Evolutionary conservation across 495 filamentous ascomycete species (phyloP), one percentile per base, ranked within the genome.

Genomic region (Pseudotulostoma volvatum): DNA sequence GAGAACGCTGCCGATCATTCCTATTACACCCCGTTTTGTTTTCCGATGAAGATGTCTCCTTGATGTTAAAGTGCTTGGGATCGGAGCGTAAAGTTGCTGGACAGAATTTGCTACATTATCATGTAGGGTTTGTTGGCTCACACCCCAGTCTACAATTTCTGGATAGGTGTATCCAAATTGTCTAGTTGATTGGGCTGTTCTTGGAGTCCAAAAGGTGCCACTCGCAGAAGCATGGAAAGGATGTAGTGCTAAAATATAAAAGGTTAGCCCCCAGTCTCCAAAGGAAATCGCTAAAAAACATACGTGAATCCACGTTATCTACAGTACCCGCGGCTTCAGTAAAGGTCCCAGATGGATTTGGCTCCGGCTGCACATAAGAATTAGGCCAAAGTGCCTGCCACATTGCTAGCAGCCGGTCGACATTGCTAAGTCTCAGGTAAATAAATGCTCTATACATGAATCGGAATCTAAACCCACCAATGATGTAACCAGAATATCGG

Each of bases 161-260:
- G 67, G 66, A 44, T 71, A 71, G 8, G 60, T 64, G 45, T 67
- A 62, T 14, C 66, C 67, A 31, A 67, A 62, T 13, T 31, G 46
- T n/a, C 45, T 45, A 13, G 46, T 42, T 7, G 49, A 44, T 13
- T 56, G 46, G n/a, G 40, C 45, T 2, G 45, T 52, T 9, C 38
- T 36, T 5, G 58, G 52, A n/a, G 36, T 52, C 49, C 53, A 60
- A 20, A 44, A 48, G 33, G 50, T 37, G n/a, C 50, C 31, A 21
- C 61, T 53, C 32, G 36, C 34, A 9, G 33, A 36, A 5, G 46
- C 48, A 36, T 56, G 60, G 44, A 63, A 63, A 7, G 61, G 60
- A 14, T 55, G 31, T 15, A 60, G 48, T 4, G 30, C 23, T 28
- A 28, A 11, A 28, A 28, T 11, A 28, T 28, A 11, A 28, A 28